Evolutionary conservation across 176 grass and related monocot species (phyloP).

Genomic region (Echinochloa phyllopogon): DNA sequence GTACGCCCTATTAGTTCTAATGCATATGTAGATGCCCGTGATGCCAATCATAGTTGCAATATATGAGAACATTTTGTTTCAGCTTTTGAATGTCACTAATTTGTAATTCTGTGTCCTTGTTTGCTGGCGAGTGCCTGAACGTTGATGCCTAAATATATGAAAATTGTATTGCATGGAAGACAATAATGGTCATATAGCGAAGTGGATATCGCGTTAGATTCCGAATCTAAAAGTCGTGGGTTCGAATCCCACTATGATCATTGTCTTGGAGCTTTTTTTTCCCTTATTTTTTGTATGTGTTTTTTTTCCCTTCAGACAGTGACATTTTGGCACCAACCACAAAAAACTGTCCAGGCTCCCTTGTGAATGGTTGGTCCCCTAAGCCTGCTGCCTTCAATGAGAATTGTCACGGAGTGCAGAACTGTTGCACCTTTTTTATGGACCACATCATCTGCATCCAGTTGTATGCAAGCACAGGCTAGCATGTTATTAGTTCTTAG

Average conservation of each 20-base stretch:
- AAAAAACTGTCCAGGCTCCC: constrained; percentile 33
- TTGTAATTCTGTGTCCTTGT: not conserved
- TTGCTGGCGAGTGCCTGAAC: constrained; percentile 1
- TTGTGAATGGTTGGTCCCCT: constrained; percentile 58
- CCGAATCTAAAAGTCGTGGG: constrained; percentile 99
- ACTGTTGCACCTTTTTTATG: not conserved
- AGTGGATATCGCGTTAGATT: constrained; percentile 99
- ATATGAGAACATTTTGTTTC: constrained; percentile 2
- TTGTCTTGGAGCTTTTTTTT: not conserved
- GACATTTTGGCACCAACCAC: constrained; percentile 31
- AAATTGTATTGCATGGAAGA: constrained; percentile 16
- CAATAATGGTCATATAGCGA: constrained; percentile 83
- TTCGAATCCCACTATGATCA: constrained; percentile 99
- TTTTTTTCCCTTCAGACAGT: constrained; percentile 17
- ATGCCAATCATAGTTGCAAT: not conserved
- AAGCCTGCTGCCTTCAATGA: not conserved
- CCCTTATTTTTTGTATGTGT: not conserved
- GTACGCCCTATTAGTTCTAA: not conserved
- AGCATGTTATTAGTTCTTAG: not conserved
- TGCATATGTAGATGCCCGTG: not conserved
- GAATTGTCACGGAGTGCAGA: constrained; percentile 32
- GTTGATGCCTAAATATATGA: not conserved
- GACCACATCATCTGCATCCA: not conserved
- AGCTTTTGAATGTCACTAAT: constrained; percentile 19
- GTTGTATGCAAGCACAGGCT: not conserved